These are phyloP conservation scores for Mycena rosella DNA, from an alignment of 768 basidiomycete species.

Conservation along the genomic window DNA sequence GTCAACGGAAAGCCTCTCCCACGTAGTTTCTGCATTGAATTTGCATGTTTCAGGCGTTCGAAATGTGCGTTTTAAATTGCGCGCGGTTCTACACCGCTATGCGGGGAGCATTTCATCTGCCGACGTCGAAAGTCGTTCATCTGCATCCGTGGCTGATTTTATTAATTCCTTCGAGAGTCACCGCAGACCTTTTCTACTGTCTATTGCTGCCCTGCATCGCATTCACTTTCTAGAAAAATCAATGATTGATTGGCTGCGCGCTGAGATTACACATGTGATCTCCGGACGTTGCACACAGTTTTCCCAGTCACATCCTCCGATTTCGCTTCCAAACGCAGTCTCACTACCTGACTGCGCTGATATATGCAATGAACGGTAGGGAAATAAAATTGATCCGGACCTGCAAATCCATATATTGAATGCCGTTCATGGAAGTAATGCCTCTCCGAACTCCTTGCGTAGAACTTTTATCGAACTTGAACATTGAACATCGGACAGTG, in stretches of 20 bases:
- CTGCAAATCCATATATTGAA: constrained; percentile 9
- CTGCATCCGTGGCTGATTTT: constrained; percentile 10
- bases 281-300: constrained; percentile 6
- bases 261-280: no score
- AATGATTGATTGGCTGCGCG: no score
- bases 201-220: constrained; percentile 15
- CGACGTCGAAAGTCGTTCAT: no score
- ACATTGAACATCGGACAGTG: neutral
- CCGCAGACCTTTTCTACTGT: neutral
- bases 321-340: neutral
- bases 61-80: constrained; percentile 21
- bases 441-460: neutral
- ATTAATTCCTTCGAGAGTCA: constrained; percentile 14
- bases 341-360: constrained; percentile 2
- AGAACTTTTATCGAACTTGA: neutral
- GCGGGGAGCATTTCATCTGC: no score
- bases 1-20: constrained; percentile 11
- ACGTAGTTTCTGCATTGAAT: constrained; percentile 14
- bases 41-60: neutral
- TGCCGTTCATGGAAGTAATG: neutral
- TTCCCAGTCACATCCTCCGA: neutral
- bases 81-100: neutral
- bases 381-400: constrained; percentile 6
- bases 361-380: constrained; percentile 8
- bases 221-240: constrained; percentile 1